Evolutionary conservation across 495 filamentous ascomycete species (phyloP), one percentile per base, ranked within the genome.

Genomic region (Penicillium paxilli): DNA sequence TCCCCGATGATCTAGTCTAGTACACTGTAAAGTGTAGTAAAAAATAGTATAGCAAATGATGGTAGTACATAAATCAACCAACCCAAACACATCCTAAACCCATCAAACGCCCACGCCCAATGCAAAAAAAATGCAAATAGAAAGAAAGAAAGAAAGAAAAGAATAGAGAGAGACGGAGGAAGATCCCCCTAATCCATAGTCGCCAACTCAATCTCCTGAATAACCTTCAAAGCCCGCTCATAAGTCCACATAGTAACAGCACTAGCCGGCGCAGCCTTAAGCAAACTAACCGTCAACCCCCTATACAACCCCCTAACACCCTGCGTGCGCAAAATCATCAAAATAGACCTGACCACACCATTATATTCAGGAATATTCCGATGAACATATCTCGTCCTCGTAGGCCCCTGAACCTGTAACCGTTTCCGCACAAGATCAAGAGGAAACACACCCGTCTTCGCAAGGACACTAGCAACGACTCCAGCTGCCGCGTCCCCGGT

Each of bases 201-300:
- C 22, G 64, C 64, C 14, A 75, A 17, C 14, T 81, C 72, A 49
- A 74, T 64, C 35, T 79, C 71, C 28, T 79, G 78, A 37, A 91
- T 70, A 5, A 85, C 60, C 52, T 68, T 78, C 68, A 95, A 68
- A 5, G 79, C 81, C 58, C 83, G 71, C 72, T 97, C 94, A 72
- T 97, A 98, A 1, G 93, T 97, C 94, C 95, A 99, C 89, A 99
- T 94, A 0, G 94, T 99, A 17, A 96, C 84, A 2, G 94, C 95
- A 70, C 91, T 96, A 19, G 95, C 86, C 42, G 94, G 94, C 24
- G 93, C 95, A 14, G 94, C 91, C 77, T 99, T 99, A 53, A 97
- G 57, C 71, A 99, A 67, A 61, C 91, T 91, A 3, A 98, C 91
- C 4, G 86, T 87, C 55, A 99, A 69, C 2, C 94, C 94, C 42